Base-by-base conservation (phyloP, 371 early-diverging fungal genomes). In the Mucor irregularis region DNA sequence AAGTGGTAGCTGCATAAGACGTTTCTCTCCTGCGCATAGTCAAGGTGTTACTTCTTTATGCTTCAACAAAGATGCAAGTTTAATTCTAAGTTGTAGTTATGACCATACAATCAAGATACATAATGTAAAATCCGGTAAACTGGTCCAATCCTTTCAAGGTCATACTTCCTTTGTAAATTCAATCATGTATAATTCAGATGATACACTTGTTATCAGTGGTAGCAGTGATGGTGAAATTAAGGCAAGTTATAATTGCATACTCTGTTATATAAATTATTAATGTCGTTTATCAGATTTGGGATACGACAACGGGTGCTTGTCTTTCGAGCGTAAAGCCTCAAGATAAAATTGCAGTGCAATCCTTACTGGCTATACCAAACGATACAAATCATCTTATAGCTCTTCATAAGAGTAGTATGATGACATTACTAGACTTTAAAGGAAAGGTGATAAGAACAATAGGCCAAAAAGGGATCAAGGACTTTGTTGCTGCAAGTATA, bases 121-220 rank as follows among this genome's bases (percentile, higher is more conserved):
- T 62, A 95, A 95, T 4, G 65, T 97, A 13, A 92, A 93, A 60
- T 93, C 94, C 1, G 95, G 95, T 9, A 93, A 92, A 40, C 77
- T 84, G 56, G 64, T 95, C 9, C 90, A 92, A 54, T 93, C 94
- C 56, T 95, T 94, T 62, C 80, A 91, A 13, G 98, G 98, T 0
- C 98, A 98, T 58, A 80, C 89, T 0, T 90, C 94, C 0, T 94
- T 89, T 68, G 93, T 96, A 21, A 97, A 94, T 67, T 74, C 79
- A 34, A 92, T 81, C 5, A 49, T 83, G 2, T 98, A 87, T 62
- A 84, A 83, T 16, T 35, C 63, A 2, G 91, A 93, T 57, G 83
- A 86, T 56, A 61, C 81, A 0, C 66, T 75, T 4, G 75, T 97
- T 3, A 62, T 94, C 16, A 91, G 87, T 57, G 92, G 82, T 0